Evolutionary conservation across 23 red algal genomes (phyloP).

Genomic region (Porphyridium purpureum): DNA sequence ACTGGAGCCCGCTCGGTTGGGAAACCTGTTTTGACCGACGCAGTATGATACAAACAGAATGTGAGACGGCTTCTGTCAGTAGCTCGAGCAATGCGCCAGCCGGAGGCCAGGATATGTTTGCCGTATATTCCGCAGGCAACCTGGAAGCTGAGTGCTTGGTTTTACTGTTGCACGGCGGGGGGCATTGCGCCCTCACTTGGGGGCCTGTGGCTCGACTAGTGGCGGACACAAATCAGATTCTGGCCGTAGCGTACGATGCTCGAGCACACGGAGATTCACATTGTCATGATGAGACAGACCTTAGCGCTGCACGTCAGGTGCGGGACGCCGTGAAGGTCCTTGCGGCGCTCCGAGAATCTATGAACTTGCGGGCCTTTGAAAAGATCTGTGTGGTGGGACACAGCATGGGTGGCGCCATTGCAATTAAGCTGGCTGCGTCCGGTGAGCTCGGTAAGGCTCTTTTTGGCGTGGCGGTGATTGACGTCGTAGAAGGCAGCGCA

Average conservation of each 20-base stretch:
- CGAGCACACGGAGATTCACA: slow-evolving; percentile 70
- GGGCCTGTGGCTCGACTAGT: slow-evolving; percentile 14
- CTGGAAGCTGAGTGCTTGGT: too few species aligned
- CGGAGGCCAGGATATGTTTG: too few species aligned
- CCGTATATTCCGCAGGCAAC: too few species aligned
- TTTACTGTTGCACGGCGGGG: slow-evolving; percentile 96
- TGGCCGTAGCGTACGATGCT: slow-evolving; percentile 78
- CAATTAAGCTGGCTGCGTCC: slow-evolving; percentile 31
- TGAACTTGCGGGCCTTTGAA: neutral
- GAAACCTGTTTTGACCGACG: too few species aligned
- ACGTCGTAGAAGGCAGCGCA: slow-evolving; percentile 92
- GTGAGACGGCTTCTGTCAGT: too few species aligned
- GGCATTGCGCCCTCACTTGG: slow-evolving; percentile 75
- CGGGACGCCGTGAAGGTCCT: slow-evolving; percentile 53
- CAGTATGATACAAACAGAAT: too few species aligned
- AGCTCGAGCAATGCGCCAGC: too few species aligned
- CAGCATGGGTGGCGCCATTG: slow-evolving; percentile 94
- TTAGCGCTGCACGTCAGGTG: slow-evolving; percentile 49
- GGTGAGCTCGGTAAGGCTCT: slow-evolving; percentile 7
- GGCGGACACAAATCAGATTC: neutral
- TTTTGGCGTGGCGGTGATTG: slow-evolving; percentile 68
- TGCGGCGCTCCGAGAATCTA: slow-evolving; percentile 18
- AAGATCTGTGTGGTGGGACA: slow-evolving; percentile 62
- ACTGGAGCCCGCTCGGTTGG: too few species aligned
- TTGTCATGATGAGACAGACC: slow-evolving; percentile 35